Percentiles rank a stretch among this genome's conserved stretches.
These are phyloP conservation scores for Xylariales sp. DNA, from an alignment of 2,329 filamentous ascomycete genomes.

Conservation along the genomic window DNA sequence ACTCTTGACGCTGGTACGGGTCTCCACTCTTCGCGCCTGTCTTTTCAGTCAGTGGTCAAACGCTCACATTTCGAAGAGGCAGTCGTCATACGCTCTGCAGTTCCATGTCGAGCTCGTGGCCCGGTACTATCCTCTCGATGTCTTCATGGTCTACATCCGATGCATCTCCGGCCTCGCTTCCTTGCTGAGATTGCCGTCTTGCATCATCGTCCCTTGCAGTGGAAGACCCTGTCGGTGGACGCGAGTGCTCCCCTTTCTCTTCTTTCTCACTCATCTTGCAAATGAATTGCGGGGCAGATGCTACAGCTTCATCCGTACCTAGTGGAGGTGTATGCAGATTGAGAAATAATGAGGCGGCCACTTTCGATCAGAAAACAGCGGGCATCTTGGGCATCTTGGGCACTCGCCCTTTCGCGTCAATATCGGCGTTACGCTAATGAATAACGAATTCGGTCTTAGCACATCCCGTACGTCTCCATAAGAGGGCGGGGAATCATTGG, in stretches of 20 bases:
- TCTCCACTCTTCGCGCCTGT: slow-evolving; percentile 5
- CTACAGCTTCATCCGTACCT: too few relatives aligned
- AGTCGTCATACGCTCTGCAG: not conserved
- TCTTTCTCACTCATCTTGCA: slow-evolving; percentile 5
- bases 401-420: too few relatives aligned
- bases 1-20: slow-evolving; percentile 2
- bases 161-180: not conserved
- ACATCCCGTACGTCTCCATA: too few relatives aligned
- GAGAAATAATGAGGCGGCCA: too few relatives aligned
- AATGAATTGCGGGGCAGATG: not conserved
- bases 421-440: too few relatives aligned
- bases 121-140: slow-evolving; percentile 4
- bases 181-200: not conserved
- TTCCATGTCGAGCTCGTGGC: slow-evolving; percentile 9
- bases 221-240: slow-evolving; percentile 1
- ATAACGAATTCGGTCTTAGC: too few relatives aligned
- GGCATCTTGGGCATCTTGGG: too few relatives aligned
- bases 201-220: not conserved
- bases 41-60: not conserved
- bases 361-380: too few relatives aligned
- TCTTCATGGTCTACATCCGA: slow-evolving; percentile 5
- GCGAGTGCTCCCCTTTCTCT: not conserved
- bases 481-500: too few relatives aligned
- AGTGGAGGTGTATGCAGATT: too few relatives aligned
- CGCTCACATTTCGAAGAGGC: not conserved